Evolutionary conservation across 495 filamentous ascomycete genomes (phyloP).

Genomic region (Penicillium ochrochloron): DNA sequence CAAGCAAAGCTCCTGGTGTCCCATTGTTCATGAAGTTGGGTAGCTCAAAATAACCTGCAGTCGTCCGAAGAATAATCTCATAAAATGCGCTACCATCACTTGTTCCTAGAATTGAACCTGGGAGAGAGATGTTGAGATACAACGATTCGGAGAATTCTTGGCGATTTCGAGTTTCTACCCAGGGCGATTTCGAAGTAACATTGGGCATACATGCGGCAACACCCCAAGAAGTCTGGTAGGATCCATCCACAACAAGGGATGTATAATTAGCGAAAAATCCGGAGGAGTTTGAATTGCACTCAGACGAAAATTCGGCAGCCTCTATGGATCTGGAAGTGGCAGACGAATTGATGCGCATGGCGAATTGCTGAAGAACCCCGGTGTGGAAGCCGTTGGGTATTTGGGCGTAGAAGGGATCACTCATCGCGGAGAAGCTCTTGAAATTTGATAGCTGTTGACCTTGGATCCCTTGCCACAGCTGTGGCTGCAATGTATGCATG

Average conservation of each 20-base stretch:
- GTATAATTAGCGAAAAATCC: constrained; percentile 2
- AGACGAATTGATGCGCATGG: constrained; percentile 33
- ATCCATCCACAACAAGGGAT: not conserved
- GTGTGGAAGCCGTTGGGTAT: constrained; percentile 26
- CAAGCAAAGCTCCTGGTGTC: constrained; percentile 27
- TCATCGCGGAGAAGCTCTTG: constrained; percentile 12
- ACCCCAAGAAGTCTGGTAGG: not conserved
- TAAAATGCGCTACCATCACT: constrained; percentile 3
- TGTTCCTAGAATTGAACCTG: not conserved
- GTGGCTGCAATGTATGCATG: constrained; percentile 12
- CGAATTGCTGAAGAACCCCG: constrained; percentile 29
- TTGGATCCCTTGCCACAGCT: constrained; percentile 17
- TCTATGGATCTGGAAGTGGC: constrained; percentile 3
- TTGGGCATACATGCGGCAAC: constrained; percentile 1
- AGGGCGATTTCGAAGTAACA: constrained; percentile 20
- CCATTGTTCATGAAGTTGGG: constrained; percentile 36
- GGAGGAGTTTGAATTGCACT: not conserved
- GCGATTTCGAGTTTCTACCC: constrained; percentile 18
- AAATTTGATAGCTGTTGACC: constrained; percentile 12
- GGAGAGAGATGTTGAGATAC: constrained; percentile 20
- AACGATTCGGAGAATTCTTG: constrained; percentile 28
- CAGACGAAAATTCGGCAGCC: constrained; percentile 2
- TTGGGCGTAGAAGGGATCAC: constrained; percentile 24
- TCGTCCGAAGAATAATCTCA: constrained; percentile 30
- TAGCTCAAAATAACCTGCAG: constrained; percentile 40